Conservation (phyloP, 768 basidiomycete species). For the Strobilomyces confusus region DNA sequence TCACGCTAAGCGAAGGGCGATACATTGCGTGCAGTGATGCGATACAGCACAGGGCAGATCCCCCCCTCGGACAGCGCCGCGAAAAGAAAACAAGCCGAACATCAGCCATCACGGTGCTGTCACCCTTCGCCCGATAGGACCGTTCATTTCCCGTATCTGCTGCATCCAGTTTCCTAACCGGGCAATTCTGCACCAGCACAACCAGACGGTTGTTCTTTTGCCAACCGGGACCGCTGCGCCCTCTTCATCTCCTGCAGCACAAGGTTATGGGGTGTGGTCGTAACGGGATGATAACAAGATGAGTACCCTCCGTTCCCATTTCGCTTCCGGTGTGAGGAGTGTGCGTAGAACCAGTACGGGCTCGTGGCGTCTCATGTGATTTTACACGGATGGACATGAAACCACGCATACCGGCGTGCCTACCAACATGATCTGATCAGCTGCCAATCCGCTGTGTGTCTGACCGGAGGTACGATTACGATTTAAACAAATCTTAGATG, state of each 20-base stretch:
- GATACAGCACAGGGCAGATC: neutral
- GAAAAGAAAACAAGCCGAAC: neutral
- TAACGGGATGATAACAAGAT: neutral
- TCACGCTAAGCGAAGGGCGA: slow-evolving; percentile 3
- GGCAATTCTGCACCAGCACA: slow-evolving; percentile 13
- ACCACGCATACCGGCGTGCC: neutral
- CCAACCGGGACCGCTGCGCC: neutral
- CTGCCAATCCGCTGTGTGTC: neutral
- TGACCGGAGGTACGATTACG: neutral
- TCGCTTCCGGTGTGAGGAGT: neutral
- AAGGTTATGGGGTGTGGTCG: neutral
- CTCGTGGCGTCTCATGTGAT: neutral
- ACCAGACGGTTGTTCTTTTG: neutral
- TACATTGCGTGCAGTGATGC: neutral
- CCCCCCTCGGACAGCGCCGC: neutral
- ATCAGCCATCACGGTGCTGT: neutral
- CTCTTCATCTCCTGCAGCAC: neutral
- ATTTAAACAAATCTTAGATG: slow-evolving; percentile 6
- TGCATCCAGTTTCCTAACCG: neutral
- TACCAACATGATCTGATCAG: neutral
- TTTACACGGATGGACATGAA: neutral
- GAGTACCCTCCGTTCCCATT: neutral
- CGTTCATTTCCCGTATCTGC: slow-evolving; percentile 7
- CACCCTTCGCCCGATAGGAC: neutral
- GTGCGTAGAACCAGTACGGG: neutral